Conservation (phyloP, 2,329 filamentous ascomycete genomes). For the Trichoderma oligosporum region DNA sequence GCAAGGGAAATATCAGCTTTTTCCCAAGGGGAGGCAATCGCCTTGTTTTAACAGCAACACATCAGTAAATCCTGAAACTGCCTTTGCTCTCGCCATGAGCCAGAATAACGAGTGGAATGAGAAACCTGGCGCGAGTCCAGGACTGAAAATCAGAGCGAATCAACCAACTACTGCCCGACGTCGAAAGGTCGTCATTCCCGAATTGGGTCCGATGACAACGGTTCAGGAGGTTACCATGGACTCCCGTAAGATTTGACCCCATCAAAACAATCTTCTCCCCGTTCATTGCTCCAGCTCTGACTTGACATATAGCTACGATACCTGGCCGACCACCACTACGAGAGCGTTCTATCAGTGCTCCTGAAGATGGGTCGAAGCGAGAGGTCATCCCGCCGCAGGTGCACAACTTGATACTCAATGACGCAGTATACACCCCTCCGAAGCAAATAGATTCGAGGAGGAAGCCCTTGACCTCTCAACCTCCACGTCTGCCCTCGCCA, state of each 20-base stretch:
- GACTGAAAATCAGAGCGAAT: conserved; percentile 52
- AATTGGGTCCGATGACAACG: conserved; percentile 64
- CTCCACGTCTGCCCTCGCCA: conserved; percentile 40
- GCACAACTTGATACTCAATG: background rate
- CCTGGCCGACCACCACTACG: conserved; percentile 62
- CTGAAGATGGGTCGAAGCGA: conserved; percentile 27
- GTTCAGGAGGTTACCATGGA: conserved; percentile 66
- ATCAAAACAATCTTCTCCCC: background rate
- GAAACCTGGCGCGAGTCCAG: conserved; percentile 36
- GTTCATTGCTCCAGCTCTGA: background rate
- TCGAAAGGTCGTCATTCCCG: conserved; percentile 61
- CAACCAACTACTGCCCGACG: conserved; percentile 55
- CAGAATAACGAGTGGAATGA: conserved; percentile 42
- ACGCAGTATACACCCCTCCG: conserved; percentile 25
- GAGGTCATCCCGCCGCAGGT: background rate
- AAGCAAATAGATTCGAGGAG: conserved; percentile 23
- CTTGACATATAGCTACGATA: conserved; percentile 56
- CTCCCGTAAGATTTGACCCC: conserved; percentile 54
- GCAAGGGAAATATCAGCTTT: conserved; percentile 57
- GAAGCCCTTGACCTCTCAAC: background rate
- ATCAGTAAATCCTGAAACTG: conserved; percentile 49
- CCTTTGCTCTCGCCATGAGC: conserved; percentile 41
- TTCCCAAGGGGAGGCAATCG: conserved; percentile 51
- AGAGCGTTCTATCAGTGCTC: conserved; percentile 62
- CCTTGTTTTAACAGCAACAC: conserved; percentile 41